These are phyloP conservation scores for Calonectria fujianensis DNA, from an alignment of 2,329 filamentous ascomycete genomes.

Conservation along the genomic window DNA sequence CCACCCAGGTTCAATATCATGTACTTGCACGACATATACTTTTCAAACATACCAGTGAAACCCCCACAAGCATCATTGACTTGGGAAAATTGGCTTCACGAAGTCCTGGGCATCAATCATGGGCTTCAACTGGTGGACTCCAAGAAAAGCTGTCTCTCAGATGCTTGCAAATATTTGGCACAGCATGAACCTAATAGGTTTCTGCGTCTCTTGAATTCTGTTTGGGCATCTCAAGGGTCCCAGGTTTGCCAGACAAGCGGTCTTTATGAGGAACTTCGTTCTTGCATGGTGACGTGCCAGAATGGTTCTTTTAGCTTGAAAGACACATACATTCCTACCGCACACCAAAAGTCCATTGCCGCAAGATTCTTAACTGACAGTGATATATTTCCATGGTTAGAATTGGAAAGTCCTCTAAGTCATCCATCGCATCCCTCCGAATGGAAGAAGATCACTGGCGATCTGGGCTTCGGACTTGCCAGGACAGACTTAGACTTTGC, in stretches of 20 bases:
- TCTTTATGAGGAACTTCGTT: background rate
- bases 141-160: conserved; percentile 18
- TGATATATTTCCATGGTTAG: background rate
- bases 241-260: background rate
- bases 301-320: background rate
- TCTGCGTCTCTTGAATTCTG: conserved; percentile 30
- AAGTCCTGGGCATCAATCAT: conserved; percentile 30
- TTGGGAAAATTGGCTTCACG: conserved; percentile 46
- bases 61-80: conserved; percentile 29
- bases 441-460: background rate
- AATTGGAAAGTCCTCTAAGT: background rate
- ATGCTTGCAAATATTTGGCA: conserved; percentile 40
- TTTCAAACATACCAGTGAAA: conserved; percentile 24
- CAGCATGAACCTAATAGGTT: conserved; percentile 30
- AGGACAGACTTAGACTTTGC: conserved; percentile 9
- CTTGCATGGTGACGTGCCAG: background rate
- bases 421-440: background rate
- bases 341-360: background rate
- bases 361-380: background rate
- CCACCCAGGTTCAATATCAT: background rate
- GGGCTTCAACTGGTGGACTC: conserved; percentile 26
- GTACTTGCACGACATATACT: conserved; percentile 41
- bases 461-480: background rate
- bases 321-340: background rate
- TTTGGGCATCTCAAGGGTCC: background rate